Conservation (phyloP, 208 protist genomes). For the Trypanosoma platydactyli region DNA sequence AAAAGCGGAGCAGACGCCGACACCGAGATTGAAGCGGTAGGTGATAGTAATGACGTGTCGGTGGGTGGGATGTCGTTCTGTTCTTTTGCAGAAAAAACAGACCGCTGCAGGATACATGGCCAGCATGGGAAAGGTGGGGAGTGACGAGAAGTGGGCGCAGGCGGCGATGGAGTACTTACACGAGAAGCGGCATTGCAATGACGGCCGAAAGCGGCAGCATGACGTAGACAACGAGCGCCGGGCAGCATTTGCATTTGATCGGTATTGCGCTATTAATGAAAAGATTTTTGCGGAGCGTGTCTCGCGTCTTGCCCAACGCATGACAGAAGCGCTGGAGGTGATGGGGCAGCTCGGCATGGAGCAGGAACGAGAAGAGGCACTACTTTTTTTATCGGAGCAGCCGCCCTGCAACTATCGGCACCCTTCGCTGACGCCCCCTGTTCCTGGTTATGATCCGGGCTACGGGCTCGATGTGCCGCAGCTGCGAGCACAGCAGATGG, state of each 20-base stretch:
- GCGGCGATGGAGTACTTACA: slow-evolving; percentile 89
- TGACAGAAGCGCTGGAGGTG: slow-evolving; percentile 73
- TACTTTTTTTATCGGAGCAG: slow-evolving; percentile 76
- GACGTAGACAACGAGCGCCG: slow-evolving; percentile 74
- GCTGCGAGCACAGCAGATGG: slow-evolving; percentile 64
- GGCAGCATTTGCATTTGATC: slow-evolving; percentile 71
- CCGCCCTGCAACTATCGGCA: slow-evolving; percentile 63
- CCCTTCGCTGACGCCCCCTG: slow-evolving; percentile 75
- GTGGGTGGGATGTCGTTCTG: background rate
- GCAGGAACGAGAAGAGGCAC: slow-evolving; percentile 58
- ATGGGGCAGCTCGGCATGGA: slow-evolving; percentile 53
- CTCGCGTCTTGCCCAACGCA: slow-evolving; percentile 41
- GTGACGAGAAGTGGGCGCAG: slow-evolving; percentile 88
- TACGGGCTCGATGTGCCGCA: slow-evolving; percentile 87
- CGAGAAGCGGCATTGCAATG: slow-evolving; percentile 82
- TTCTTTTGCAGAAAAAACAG: slow-evolving; percentile 62
- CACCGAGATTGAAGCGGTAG: too few relatives aligned
- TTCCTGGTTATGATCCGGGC: slow-evolving; percentile 80
- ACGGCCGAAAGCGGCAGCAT: slow-evolving; percentile 72
- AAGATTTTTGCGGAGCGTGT: slow-evolving; percentile 54
- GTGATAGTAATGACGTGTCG: slow-evolving; percentile 11
- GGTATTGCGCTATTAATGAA: slow-evolving; percentile 56
- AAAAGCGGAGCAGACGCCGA: too few relatives aligned
- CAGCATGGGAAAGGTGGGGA: slow-evolving; percentile 66
- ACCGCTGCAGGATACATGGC: slow-evolving; percentile 74